phyloP scores from a whole-genome alignment of 2,329 filamentous ascomycete genomes.

The Pseudophaeomoniella oleicola region DNA sequence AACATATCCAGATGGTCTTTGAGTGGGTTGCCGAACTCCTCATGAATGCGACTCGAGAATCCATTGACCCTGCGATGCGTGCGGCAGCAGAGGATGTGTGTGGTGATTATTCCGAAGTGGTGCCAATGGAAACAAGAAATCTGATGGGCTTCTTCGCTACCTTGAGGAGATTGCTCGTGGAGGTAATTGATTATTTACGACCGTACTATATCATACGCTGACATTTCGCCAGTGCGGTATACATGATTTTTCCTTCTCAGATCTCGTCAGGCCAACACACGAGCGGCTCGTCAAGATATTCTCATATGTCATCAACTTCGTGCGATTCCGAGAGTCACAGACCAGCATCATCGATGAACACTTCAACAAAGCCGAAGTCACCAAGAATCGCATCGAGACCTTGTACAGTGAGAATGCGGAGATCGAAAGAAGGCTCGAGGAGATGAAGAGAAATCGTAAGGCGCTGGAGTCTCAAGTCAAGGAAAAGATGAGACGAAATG shows the following conservation, averaged over 20 bases:
- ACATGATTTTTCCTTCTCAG: constrained; percentile 82
- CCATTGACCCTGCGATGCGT: constrained; percentile 87
- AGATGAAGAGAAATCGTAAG: constrained; percentile 66
- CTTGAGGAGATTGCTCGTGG: constrained; percentile 61
- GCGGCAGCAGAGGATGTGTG: constrained; percentile 75
- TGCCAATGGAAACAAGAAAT: constrained; percentile 78
- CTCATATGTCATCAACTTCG: constrained; percentile 97
- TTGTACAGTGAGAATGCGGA: constrained; percentile 77
- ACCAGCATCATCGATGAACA: constrained; percentile 81
- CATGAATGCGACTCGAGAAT: constrained; percentile 84
- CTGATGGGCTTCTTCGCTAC: constrained; percentile 92
- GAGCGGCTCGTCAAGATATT: constrained; percentile 88
- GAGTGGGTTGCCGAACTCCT: constrained; percentile 94
- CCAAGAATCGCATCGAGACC: constrained; percentile 74
- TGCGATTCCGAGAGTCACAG: constrained; percentile 88
- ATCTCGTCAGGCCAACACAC: constrained; percentile 81
- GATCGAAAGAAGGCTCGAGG: constrained; percentile 63
- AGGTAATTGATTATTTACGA: too few species aligned
- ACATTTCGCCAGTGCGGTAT: too few species aligned
- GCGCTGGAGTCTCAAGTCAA: constrained; percentile 68
- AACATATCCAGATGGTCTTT: constrained; percentile 93
- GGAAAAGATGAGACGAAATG: constrained; percentile 74
- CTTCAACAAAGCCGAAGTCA: constrained; percentile 78
- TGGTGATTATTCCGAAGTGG: constrained; percentile 68
- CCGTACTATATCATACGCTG: constrained; percentile 15